phyloP scores from a whole-genome alignment of 352 stramenopile species.

The Phytopythium chamaehyphon region DNA sequence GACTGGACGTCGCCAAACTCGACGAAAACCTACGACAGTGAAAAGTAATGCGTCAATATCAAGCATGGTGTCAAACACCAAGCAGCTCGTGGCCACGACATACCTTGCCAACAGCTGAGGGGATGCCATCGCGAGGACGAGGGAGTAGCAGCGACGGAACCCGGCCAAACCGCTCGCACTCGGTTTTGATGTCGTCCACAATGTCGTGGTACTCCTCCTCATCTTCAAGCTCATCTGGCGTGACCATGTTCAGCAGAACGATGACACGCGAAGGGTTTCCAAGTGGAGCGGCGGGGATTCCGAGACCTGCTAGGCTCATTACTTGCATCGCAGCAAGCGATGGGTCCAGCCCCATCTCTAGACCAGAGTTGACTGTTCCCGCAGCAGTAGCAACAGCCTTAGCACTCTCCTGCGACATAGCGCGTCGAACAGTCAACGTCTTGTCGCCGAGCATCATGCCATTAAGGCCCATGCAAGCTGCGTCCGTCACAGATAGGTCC shows the following conservation, averaged over 20 bases:
- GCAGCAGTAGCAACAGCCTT: conserved; percentile 61
- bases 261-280: conserved; percentile 83
- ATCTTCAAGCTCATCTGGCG: conserved; percentile 93
- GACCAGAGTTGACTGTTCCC: conserved; percentile 59
- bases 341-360: conserved; percentile 66
- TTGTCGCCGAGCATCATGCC: conserved; percentile 93
- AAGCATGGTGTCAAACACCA: neutral
- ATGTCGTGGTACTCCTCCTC: conserved; percentile 95
- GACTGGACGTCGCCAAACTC: conserved; percentile 87
- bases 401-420: conserved; percentile 76
- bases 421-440: conserved; percentile 85
- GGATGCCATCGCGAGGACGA: conserved; percentile 56
- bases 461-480: conserved; percentile 93
- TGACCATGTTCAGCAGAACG: conserved; percentile 98
- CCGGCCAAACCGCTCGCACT: conserved; percentile 88
- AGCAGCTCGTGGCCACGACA: neutral
- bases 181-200: conserved; percentile 94
- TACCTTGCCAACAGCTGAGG: conserved; percentile 63
- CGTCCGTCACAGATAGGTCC: conserved; percentile 88
- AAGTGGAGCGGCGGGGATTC: conserved; percentile 46
- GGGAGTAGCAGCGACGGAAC: conserved; percentile 82
- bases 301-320: conserved; percentile 54
- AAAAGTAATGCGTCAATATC: conserved; percentile 4
- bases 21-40: conserved; percentile 86
- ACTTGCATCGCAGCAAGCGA: conserved; percentile 64